Conservation (phyloP, 345 rosid genomes). For the Boechera retrofracta region DNA sequence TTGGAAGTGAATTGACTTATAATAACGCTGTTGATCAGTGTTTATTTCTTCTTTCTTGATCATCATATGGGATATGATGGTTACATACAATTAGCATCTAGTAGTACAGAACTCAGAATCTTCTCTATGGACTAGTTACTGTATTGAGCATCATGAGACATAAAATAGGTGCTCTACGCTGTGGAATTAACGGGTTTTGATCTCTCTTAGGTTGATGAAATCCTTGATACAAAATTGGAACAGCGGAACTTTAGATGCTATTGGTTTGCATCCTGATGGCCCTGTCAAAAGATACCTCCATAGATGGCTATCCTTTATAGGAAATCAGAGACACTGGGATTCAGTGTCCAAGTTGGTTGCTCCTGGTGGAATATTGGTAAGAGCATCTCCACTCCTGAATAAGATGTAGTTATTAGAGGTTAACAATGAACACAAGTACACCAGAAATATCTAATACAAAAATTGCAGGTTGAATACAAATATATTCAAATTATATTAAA, state of each 20-base stretch:
- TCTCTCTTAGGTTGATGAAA: slow-evolving; percentile 73
- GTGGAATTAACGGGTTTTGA: slow-evolving; percentile 24
- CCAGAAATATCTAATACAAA: too few species aligned
- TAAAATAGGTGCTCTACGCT: not conserved
- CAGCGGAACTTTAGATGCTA: slow-evolving; percentile 93
- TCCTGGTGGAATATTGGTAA: slow-evolving; percentile 82
- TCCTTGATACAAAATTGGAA: slow-evolving; percentile 79
- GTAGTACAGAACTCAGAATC: not conserved
- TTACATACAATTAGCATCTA: not conserved
- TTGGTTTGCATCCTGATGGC: slow-evolving; percentile 98
- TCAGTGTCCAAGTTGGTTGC: slow-evolving; percentile 85
- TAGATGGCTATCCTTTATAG: not conserved
- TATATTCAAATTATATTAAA: too few species aligned
- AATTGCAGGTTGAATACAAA: too few species aligned
- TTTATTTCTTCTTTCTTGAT: not conserved
- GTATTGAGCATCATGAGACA: slow-evolving; percentile 12
- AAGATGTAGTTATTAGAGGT: not conserved
- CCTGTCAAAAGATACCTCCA: slow-evolving; percentile 72
- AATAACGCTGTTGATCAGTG: not conserved
- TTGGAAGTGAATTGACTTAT: too few species aligned
- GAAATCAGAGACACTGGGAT: slow-evolving; percentile 81
- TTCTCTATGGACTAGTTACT: slow-evolving; percentile 21
- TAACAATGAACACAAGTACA: not conserved
- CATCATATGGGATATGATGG: not conserved
- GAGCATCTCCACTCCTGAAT: slow-evolving; percentile 32